phyloP scores from a whole-genome alignment of 192 early-diverging fungal species.

The Radiomyces spectabilis region DNA sequence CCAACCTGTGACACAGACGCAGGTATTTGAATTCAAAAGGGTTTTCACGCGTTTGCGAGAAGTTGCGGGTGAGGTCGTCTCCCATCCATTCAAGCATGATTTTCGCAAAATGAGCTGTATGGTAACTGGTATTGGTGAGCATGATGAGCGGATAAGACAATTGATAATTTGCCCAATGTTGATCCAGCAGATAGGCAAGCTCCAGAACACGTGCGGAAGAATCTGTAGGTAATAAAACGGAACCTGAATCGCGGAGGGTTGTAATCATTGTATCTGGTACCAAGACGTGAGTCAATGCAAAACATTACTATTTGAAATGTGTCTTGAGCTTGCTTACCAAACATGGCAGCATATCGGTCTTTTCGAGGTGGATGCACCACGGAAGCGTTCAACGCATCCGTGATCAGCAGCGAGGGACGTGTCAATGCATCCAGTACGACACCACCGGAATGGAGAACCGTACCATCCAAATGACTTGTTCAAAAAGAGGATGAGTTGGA shows the following conservation, averaged over 20 bases:
- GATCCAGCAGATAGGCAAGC: constrained; percentile 81
- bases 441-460: constrained; percentile 56
- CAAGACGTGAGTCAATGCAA: background rate
- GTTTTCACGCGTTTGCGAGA: constrained; percentile 65
- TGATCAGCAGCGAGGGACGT: constrained; percentile 86
- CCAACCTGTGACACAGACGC: constrained; percentile 57
- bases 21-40: constrained; percentile 89
- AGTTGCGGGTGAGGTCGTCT: constrained; percentile 61
- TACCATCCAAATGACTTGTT: constrained; percentile 68
- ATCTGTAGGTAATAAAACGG: constrained; percentile 85
- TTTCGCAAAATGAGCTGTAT: constrained; percentile 77
- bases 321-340: constrained; percentile 40
- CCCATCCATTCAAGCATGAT: constrained; percentile 97
- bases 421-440: constrained; percentile 57
- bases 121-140: constrained; percentile 66
- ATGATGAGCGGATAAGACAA: constrained; percentile 66
- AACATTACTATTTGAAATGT: background rate
- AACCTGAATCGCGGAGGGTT: constrained; percentile 60
- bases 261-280: constrained; percentile 52
- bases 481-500: background rate
- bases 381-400: constrained; percentile 77
- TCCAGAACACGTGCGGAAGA: constrained; percentile 87
- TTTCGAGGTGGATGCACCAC: constrained; percentile 61
- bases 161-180: constrained; percentile 67
- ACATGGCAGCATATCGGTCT: constrained; percentile 66